Evolutionary conservation across 805 yeast species (phyloP), one percentile per base, ranked within the genome.

Genomic region (Candida ulmi): DNA sequence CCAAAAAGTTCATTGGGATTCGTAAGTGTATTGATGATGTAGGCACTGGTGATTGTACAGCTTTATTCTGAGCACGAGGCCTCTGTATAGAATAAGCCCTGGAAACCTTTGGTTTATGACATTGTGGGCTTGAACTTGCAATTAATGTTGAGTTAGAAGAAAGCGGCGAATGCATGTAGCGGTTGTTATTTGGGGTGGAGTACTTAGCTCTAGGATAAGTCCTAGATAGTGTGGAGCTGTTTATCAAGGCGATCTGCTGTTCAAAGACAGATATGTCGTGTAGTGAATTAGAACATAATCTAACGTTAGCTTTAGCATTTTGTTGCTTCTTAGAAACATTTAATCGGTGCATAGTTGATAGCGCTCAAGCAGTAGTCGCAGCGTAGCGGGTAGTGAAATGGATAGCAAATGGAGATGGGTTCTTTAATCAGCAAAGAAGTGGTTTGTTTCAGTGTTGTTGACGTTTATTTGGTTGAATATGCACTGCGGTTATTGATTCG

Each of bases 241-340:
- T 39, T 27, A 45, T 43, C 15, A 43, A 35, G 4, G 49, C 26
- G 12, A 51, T 35, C 26, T 51, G 54, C 17, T 40, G 50, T 30
- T 53, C 55, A 31, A 51, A 49, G 7, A 46, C 45, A 6, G 54
- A 45, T n/a, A 51, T 41, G 9, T n/a, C 29, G 15, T 39, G 38
- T 17, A 17, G 17, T 5, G n/a, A 6, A 37, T 31, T 34, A 26
- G 35, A 19, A 30, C 44, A 38, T 29, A 38, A 40, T 27, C n/a
- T 42, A 41, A 48, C 43, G 23, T 41, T 45, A 32, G 35, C 36
- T 28, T 19, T 15, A 3, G 13, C 25, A 31, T 13, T 36, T 17
- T n/a, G 25, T 17, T n/a, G 11, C 7, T 15, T 3, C 23, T 13
- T 17, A 17, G 33, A 17, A 15, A 17, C 17, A 8, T 8, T 17